Evolutionary conservation across 2,329 filamentous ascomycete species (phyloP), one percentile per base, ranked within the genome.

Genomic region (Pseudogymnoascus sp.): DNA sequence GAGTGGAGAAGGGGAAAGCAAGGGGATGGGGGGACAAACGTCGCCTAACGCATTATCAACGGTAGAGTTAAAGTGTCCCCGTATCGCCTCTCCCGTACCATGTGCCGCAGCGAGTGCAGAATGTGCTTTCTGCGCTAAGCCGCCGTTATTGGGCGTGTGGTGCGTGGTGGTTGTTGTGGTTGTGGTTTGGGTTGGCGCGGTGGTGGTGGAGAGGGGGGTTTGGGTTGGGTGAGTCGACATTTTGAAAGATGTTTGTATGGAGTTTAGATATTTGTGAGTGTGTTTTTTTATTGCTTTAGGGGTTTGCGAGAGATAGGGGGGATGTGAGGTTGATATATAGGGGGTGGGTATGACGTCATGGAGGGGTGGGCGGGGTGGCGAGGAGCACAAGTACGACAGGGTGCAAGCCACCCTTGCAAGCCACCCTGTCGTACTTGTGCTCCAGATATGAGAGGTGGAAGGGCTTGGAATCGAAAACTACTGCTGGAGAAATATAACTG

Each of bases 1-100:
- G 19, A 45, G 49, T 31, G 37, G 23, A 12, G 16, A 62, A 43
- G 43, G 29, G 61, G 7, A 39, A 49, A 49, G 31, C 6, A 29
- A 7, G 26, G 26, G 26, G 29, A 11, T 10, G 12, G 14, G n/a
- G 21, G n/a, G 29, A 61, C 65, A 23, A 10, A 67, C 67, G 37
- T 66, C 66, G 39, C 64, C 26, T 29, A 67, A 66, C 1, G 61
- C 45, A 11, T 39, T 26, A 63, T 68, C 68, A 59, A 68, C 59
- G 2, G 33, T 58, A 2, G 60, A 41, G 49, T 68, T 68, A 19
- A 68, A 64, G 41, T 65, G 65, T 2, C 67, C 67, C 7, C 66
- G 33, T 6, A 68, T 5, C 29, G 64, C 65, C 62, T 68, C 67
- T 3, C 67, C 68, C 14, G 59, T 61, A 1, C 68, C 65, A 41